Evolutionary conservation across 140 eudicot genomes (phyloP).

Genomic region (Ambrosia hybrid): DNA sequence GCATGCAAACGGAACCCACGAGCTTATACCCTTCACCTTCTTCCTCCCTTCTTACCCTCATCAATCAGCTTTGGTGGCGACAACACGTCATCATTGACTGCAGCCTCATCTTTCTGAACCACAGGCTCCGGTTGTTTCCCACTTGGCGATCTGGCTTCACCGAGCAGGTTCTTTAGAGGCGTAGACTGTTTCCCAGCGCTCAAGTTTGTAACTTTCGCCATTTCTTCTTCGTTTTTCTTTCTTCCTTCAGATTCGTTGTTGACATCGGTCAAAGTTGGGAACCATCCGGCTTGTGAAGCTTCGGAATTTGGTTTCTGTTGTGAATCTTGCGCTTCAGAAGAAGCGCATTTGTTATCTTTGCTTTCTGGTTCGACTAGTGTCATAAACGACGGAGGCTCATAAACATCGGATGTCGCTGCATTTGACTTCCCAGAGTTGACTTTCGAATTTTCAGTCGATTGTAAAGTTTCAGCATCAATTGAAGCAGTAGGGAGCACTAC

Average conservation of each 20-base stretch:
- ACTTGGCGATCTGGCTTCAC: constrained; percentile 65
- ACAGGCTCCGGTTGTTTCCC: constrained; percentile 31
- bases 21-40: constrained; percentile 55
- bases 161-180: constrained; percentile 64
- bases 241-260: constrained; percentile 58
- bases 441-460: no score
- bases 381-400: background rate
- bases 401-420: no score
- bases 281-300: constrained; percentile 27
- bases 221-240: constrained; percentile 66
- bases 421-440: background rate
- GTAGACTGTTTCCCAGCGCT: constrained; percentile 51
- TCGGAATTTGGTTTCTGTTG: constrained; percentile 37
- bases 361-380: constrained; percentile 48
- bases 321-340: constrained; percentile 39
- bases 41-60: constrained; percentile 65
- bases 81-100: constrained; percentile 38
- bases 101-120: constrained; percentile 40
- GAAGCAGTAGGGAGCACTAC: no score
- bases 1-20: constrained; percentile 82
- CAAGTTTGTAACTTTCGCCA: constrained; percentile 73
- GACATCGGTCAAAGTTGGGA: constrained; percentile 40
- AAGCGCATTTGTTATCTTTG: constrained; percentile 23
- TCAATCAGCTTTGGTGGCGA: constrained; percentile 76
- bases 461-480: no score